Conservation (phyloP, 2,329 filamentous ascomycete genomes). For the Trichoderma simmonsii region DNA sequence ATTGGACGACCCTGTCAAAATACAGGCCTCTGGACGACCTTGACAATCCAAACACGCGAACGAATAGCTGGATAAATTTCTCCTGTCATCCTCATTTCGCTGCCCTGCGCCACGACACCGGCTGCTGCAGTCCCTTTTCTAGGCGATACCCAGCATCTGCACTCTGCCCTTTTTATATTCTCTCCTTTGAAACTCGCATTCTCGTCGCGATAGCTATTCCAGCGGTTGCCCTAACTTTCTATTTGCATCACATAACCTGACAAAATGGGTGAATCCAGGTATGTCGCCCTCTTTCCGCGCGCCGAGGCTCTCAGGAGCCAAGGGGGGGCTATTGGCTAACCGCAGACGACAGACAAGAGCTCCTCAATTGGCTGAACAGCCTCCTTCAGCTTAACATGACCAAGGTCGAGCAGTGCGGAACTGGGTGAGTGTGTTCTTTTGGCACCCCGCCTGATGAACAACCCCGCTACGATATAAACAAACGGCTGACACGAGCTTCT, state of each 20-base stretch:
- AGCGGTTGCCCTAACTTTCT: slow-evolving; percentile 14
- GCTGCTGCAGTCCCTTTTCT: slow-evolving; percentile 17
- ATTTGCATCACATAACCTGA: slow-evolving; percentile 22
- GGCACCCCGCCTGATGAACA: slow-evolving; percentile 24
- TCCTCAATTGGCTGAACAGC: slow-evolving; percentile 95
- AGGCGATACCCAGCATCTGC: slow-evolving; percentile 16
- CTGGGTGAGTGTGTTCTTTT: slow-evolving; percentile 65
- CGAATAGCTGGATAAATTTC: slow-evolving; percentile 26
- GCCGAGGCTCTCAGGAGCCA: neutral
- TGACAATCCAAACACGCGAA: slow-evolving; percentile 22
- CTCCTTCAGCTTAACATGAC: slow-evolving; percentile 96
- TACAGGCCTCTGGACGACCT: slow-evolving; percentile 21
- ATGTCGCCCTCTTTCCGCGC: slow-evolving; percentile 22
- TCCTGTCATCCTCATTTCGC: slow-evolving; percentile 20
- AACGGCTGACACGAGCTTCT: slow-evolving; percentile 22
- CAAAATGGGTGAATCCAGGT: slow-evolving; percentile 51
- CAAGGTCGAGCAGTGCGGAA: slow-evolving; percentile 98
- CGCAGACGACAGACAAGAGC: slow-evolving; percentile 74
- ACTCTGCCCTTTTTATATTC: neutral
- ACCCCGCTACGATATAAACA: slow-evolving; percentile 18
- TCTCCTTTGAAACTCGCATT: neutral
- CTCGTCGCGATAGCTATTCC: neutral
- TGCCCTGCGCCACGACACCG: slow-evolving; percentile 17
- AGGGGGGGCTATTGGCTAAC: neutral
- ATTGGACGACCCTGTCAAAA: slow-evolving; percentile 35